A percentile compares a stretch with the other conserved stretches of the same genome.
These are phyloP conservation scores for Pseudopyrenochaeta lycopersici DNA, from an alignment of 2,329 filamentous ascomycete species.

Conservation along the genomic window DNA sequence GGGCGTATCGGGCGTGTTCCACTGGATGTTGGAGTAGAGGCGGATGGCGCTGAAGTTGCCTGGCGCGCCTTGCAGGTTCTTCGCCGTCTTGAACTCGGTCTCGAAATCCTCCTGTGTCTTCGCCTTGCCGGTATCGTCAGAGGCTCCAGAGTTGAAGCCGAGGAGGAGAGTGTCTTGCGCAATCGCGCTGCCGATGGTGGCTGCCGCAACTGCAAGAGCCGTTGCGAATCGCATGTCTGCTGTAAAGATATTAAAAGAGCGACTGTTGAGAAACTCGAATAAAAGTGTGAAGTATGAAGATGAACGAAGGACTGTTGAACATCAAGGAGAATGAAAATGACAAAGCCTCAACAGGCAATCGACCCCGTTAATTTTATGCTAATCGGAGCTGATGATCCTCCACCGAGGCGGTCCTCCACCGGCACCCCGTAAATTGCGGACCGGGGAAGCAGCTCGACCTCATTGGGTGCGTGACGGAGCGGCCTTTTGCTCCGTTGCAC, in stretches of 20 bases:
- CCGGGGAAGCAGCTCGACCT: background rate
- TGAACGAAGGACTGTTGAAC: background rate
- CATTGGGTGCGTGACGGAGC: conserved; percentile 11
- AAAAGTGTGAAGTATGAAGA: conserved; percentile 6
- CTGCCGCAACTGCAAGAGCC: conserved; percentile 32
- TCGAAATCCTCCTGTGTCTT: conserved; percentile 74
- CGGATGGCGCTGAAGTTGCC: conserved; percentile 73
- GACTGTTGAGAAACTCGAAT: conserved; percentile 13
- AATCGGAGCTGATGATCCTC: conserved; percentile 15
- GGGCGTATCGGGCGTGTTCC: conserved; percentile 67
- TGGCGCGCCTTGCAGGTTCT: conserved; percentile 68
- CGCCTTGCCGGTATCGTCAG: conserved; percentile 41
- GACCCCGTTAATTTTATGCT: conserved; percentile 12
- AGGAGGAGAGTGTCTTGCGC: conserved; percentile 36
- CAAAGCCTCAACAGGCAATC: background rate
- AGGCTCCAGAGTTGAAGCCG: conserved; percentile 47
- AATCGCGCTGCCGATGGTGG: conserved; percentile 27
- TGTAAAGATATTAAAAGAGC: conserved; percentile 16
- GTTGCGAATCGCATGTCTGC: conserved; percentile 29
- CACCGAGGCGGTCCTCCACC: background rate
- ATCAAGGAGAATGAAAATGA: conserved; percentile 1
- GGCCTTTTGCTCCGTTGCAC: background rate
- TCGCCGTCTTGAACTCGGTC: conserved; percentile 71
- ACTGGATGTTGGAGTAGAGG: conserved; percentile 78
- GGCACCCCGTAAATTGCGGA: conserved; percentile 17